Conservation (phyloP, 345 rosid species). For the Melaleuca quinquenervia region DNA sequence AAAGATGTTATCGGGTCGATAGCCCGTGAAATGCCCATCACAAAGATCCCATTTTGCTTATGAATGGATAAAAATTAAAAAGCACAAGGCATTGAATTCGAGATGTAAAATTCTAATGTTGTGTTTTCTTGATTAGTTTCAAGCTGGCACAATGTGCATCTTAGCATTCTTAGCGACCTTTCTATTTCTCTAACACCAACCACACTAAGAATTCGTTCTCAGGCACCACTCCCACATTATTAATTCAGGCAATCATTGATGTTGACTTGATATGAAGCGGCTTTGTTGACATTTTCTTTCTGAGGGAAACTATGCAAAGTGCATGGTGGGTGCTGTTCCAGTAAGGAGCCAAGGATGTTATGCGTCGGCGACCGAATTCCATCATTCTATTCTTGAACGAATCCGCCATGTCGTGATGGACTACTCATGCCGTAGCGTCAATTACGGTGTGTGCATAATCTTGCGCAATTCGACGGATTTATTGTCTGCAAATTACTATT, state of each 20-base stretch:
- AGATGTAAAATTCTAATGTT: not conserved
- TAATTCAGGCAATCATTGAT: not conserved
- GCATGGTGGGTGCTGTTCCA: not conserved
- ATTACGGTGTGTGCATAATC: not conserved
- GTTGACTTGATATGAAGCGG: not conserved
- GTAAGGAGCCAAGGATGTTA: not conserved
- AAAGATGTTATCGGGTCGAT: not conserved
- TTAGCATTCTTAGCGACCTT: not conserved
- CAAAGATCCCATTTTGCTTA: not conserved
- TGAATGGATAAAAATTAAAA: not conserved
- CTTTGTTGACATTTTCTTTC: not conserved
- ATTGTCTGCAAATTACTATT: not conserved
- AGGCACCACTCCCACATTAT: not conserved
- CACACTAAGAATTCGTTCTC: not conserved
- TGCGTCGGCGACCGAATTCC: not conserved
- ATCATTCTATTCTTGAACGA: not conserved
- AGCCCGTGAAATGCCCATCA: not conserved
- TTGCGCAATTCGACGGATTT: not conserved
- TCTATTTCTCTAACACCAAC: not conserved
- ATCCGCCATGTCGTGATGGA: not conserved
- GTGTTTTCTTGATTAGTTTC: not conserved
- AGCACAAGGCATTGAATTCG: not conserved
- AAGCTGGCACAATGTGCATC: not conserved
- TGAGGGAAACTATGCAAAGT: not conserved
- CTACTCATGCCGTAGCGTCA: not conserved